Percentiles rank a stretch among this genome's conserved stretches.
Evolutionary conservation across 2,329 filamentous ascomycete genomes (phyloP).

Genomic region (Hortaea sp.): DNA sequence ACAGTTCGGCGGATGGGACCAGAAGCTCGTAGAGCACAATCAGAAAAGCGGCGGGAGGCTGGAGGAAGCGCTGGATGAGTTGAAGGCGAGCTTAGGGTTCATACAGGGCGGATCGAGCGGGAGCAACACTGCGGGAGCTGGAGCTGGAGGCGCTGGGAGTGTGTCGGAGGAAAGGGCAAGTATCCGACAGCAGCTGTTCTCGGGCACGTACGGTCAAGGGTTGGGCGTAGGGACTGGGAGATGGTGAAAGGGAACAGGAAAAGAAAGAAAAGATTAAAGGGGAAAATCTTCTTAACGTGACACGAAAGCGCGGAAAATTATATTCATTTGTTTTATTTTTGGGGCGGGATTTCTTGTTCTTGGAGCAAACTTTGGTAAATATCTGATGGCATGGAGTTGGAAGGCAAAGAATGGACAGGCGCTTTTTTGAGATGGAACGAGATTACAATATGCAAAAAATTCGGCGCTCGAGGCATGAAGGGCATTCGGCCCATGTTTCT

Average conservation of each 20-base stretch:
- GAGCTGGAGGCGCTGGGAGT: slow-evolving; percentile 7
- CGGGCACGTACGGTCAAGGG: slow-evolving; percentile 38
- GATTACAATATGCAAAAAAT: too few relatives aligned
- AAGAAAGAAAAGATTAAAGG: too few relatives aligned
- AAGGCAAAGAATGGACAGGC: too few relatives aligned
- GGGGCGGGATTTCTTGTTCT: too few relatives aligned
- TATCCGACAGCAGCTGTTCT: slow-evolving; percentile 39
- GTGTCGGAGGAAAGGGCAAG: slow-evolving; percentile 30
- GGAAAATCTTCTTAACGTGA: too few relatives aligned
- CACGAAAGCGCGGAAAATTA: too few relatives aligned
- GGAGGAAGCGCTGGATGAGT: slow-evolving; percentile 66
- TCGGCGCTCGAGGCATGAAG: too few relatives aligned
- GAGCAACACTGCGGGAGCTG: slow-evolving; percentile 4
- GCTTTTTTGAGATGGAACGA: too few relatives aligned
- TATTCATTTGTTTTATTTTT: too few relatives aligned
- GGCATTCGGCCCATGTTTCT: too few relatives aligned
- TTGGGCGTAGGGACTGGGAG: slow-evolving; percentile 45
- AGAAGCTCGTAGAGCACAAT: slow-evolving; percentile 78
- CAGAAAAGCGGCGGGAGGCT: slow-evolving; percentile 75
- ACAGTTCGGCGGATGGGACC: slow-evolving; percentile 86
- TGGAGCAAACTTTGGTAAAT: too few relatives aligned
- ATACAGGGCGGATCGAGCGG: slow-evolving; percentile 44
- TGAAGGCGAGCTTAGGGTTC: slow-evolving; percentile 69
- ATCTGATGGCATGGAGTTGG: too few relatives aligned
- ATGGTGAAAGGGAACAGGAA: slow-evolving; percentile 1